Conservation (phyloP, 2,329 filamentous ascomycete genomes). For the Xylaria digitata region DNA sequence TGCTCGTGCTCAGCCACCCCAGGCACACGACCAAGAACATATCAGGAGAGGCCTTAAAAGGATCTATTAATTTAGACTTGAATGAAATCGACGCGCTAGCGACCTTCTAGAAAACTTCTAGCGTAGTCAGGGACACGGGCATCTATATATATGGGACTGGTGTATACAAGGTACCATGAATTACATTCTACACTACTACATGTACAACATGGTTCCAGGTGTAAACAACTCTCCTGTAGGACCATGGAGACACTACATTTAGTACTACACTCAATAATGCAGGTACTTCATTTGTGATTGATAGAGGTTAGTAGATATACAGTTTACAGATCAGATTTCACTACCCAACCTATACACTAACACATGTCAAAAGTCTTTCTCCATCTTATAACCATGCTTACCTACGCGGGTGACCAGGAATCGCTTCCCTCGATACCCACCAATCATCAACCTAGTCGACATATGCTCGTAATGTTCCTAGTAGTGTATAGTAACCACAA, state of each 20-base stretch:
- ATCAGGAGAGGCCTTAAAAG: neutral
- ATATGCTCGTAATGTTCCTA: neutral
- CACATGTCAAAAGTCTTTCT: neutral
- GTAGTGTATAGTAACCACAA: neutral
- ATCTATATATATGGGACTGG: no score
- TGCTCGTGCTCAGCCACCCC: slow-evolving; percentile 4
- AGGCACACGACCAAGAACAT: neutral
- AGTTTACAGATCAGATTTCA: neutral
- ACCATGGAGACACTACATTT: neutral
- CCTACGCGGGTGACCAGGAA: slow-evolving; percentile 5
- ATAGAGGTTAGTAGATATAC: neutral
- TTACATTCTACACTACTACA: no score
- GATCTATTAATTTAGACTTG: neutral
- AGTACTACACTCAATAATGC: neutral
- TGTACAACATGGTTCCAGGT: no score
- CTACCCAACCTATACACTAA: neutral
- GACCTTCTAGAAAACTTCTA: slow-evolving; percentile 31
- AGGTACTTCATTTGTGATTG: neutral
- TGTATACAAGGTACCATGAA: no score
- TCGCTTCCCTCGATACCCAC: neutral
- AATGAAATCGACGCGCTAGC: neutral
- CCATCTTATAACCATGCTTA: slow-evolving; percentile 4
- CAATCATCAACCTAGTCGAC: neutral
- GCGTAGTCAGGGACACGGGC: neutral
- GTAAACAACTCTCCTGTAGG: no score